Evolutionary conservation across 148 eudicot genomes (phyloP), one percentile per base, ranked within the genome.

Genomic region (Spergularia bocconei): DNA sequence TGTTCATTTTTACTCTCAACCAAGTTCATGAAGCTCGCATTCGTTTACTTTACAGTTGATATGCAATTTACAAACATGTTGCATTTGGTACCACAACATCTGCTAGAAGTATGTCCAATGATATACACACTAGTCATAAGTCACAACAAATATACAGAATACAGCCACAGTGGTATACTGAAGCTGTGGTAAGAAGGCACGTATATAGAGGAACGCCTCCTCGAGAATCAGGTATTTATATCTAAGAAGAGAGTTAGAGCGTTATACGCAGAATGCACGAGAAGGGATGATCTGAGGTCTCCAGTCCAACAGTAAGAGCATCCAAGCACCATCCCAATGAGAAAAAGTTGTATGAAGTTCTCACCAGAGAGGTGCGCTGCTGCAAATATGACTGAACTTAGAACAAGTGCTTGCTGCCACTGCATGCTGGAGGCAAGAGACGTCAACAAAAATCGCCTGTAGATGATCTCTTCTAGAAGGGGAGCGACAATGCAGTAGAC

Each of bases 271-370:
- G 98, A 94, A 80, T 94, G 98, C 72, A 88, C 73, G 47, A 81
- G 70, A 61, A 90, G 77, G 2, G 97, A 86, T 64, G 97, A 79
- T 58, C 84, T 61, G 59, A 94, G 72, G 75, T 87, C 86, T 17
- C 96, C 97, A 3, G 89, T 81, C 98, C 98, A 94, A 77, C 88
- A 88, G 77, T 91, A 94, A 66, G 96, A 82, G 88, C 86, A 90
- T 70, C 96, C 98, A 7, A 94, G 91, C 56, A 89, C 87, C 71
- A 41, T 56, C 2, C 98, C 97, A 39, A 91, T 77, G 5, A 87
- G 47, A 69, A 85, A 79, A 63, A 91, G 78, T 67, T 90, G 97
- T 36, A 91, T 58, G 51, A 88, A 90, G 74, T 84, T 91, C 83
- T 91, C 91, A 66, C 80, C 84, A 4, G 97, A 88, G 63, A 94